Conservation (phyloP, 1,284 basidiomycete genomes). For the Paramarasmius palmivorus region DNA sequence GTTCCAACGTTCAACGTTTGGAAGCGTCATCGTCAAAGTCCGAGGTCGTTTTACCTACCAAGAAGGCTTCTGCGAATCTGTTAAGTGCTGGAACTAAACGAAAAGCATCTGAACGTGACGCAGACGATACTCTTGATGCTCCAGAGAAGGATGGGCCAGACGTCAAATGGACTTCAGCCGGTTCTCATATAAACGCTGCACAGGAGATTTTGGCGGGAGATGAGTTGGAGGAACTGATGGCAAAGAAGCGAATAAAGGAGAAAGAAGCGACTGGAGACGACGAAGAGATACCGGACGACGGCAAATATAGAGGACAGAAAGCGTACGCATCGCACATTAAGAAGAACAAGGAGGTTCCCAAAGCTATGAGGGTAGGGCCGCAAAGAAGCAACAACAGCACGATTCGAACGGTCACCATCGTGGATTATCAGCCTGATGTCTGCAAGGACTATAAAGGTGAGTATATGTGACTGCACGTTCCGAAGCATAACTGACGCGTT, state of each 20-base stretch:
- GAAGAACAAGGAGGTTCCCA: slow-evolving; percentile 78
- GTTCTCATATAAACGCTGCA: slow-evolving; percentile 67
- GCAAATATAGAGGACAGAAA: slow-evolving; percentile 84
- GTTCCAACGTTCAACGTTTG: slow-evolving; percentile 30
- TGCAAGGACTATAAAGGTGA: slow-evolving; percentile 99
- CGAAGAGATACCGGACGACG: slow-evolving; percentile 75
- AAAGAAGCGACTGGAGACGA: slow-evolving; percentile 55
- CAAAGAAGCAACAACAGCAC: slow-evolving; percentile 76
- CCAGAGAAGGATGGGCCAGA: slow-evolving; percentile 64
- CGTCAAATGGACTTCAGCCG: slow-evolving; percentile 75
- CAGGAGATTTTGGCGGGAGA: slow-evolving; percentile 78
- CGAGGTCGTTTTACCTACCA: slow-evolving; percentile 73
- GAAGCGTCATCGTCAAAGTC: slow-evolving; percentile 51
- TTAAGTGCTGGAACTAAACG: slow-evolving; percentile 87
- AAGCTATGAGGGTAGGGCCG: slow-evolving; percentile 89
- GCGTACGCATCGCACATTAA: slow-evolving; percentile 84
- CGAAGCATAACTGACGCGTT: slow-evolving; percentile 21
- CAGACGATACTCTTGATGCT: slow-evolving; percentile 40
- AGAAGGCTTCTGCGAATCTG: slow-evolving; percentile 66
- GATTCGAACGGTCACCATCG: slow-evolving; percentile 92
- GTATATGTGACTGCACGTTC: slow-evolving; percentile 24
- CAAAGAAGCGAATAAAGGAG: slow-evolving; percentile 59
- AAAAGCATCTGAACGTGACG: slow-evolving; percentile 52
- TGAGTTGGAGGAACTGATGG: slow-evolving; percentile 72
- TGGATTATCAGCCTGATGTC: slow-evolving; percentile 98